phyloP scores from a whole-genome alignment of 2,329 filamentous ascomycete species.

The Calonectria hawksworthii region DNA sequence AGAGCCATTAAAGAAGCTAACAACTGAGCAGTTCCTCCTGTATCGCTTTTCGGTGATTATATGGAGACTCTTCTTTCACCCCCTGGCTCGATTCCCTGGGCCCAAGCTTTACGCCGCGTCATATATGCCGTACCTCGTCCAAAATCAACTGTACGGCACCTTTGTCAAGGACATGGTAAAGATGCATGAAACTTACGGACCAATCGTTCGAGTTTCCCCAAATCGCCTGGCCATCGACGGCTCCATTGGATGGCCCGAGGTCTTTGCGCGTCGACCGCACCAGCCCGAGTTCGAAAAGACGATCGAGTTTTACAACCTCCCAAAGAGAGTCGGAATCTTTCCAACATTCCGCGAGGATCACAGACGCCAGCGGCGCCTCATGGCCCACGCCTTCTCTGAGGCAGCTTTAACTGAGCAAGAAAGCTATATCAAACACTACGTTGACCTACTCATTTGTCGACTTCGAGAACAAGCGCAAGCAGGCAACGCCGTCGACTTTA shows the following conservation, averaged over 20 bases:
- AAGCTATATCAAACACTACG: neutral
- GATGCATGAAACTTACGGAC: neutral
- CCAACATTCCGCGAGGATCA: neutral
- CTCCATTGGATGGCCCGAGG: neutral
- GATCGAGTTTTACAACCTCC: neutral
- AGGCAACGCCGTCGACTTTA: neutral
- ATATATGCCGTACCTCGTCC: neutral
- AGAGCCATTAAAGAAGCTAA: neutral
- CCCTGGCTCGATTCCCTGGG: neutral
- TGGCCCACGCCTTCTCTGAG: neutral
- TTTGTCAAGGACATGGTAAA: slow-evolving; percentile 1
- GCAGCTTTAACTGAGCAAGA: neutral
- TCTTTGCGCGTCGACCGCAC: neutral
- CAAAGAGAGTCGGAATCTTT: neutral
- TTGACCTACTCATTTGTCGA: neutral
- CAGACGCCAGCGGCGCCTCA: neutral
- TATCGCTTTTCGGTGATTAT: neutral
- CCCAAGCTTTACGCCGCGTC: neutral
- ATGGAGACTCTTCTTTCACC: neutral
- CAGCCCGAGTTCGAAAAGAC: neutral
- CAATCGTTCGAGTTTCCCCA: neutral
- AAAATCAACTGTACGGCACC: neutral
- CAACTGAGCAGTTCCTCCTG: neutral
- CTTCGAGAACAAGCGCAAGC: neutral
- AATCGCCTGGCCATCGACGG: neutral